Evolutionary conservation across 2,329 filamentous ascomycete genomes (phyloP).

Genomic region (Capronia coronata): DNA sequence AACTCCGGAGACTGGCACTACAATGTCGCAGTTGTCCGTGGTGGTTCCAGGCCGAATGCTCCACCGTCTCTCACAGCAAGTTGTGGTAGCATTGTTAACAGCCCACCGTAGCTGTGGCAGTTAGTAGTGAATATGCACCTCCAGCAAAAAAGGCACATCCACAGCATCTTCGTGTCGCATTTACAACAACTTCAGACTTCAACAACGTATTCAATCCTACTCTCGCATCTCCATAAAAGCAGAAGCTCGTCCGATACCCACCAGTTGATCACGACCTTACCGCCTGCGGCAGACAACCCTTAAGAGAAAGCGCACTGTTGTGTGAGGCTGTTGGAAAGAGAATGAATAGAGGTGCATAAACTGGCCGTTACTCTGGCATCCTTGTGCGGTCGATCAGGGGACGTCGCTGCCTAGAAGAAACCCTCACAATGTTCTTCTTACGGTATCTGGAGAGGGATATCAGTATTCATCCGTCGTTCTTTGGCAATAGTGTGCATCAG

Average conservation of each 20-base stretch:
- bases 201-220: background rate
- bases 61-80: background rate
- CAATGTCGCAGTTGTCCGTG: too few species aligned
- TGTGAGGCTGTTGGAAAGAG: background rate
- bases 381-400: background rate
- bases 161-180: background rate
- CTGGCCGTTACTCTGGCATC: background rate
- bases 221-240: too few species aligned
- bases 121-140: too few species aligned
- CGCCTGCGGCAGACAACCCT: background rate
- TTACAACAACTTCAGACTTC: background rate
- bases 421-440: slow-evolving; percentile 79
- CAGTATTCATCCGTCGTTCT: slow-evolving; percentile 93
- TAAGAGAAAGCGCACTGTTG: background rate
- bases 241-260: background rate
- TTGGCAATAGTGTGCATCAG: slow-evolving; percentile 86
- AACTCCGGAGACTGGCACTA: too few species aligned
- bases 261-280: background rate
- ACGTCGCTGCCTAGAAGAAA: background rate
- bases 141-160: background rate
- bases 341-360: slow-evolving; percentile 2
- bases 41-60: background rate
- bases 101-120: background rate
- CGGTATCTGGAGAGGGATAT: slow-evolving; percentile 94
- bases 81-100: background rate